Percentiles rank a stretch among this genome's conserved stretches.
Evolutionary conservation across 1,284 basidiomycete species (phyloP).

Genomic region (Malassezia cuniculi): DNA sequence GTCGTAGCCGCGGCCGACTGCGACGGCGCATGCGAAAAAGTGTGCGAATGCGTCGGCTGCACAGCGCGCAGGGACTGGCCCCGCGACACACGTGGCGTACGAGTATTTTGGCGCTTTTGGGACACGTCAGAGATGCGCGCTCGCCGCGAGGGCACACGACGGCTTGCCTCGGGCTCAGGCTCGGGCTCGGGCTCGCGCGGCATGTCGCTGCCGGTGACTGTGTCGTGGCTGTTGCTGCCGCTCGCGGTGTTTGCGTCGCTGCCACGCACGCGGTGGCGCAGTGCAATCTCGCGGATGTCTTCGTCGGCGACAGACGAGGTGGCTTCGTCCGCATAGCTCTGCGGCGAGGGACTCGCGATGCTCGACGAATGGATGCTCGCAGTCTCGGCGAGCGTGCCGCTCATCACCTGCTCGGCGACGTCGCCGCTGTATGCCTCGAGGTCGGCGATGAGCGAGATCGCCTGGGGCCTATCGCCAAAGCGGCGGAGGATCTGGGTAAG

Average conservation of each 20-base stretch:
- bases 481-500: slow-evolving; percentile 60
- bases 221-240: slow-evolving; percentile 11
- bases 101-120: too few relatives aligned
- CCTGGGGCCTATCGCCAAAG: slow-evolving; percentile 68
- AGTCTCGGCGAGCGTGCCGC: slow-evolving; percentile 48
- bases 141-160: too few relatives aligned
- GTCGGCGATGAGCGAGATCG: slow-evolving; percentile 63
- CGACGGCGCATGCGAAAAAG: too few relatives aligned
- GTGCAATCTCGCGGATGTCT: too few relatives aligned
- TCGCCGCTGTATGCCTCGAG: slow-evolving; percentile 66
- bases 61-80: too few relatives aligned
- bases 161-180: too few relatives aligned
- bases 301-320: background rate
- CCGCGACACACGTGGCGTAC: too few relatives aligned
- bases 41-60: too few relatives aligned
- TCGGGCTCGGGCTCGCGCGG: slow-evolving; percentile 1
- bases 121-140: too few relatives aligned
- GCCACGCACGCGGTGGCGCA: too few relatives aligned
- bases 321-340: background rate
- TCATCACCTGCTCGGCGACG: slow-evolving; percentile 58
- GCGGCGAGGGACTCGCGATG: too few relatives aligned
- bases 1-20: too few relatives aligned
- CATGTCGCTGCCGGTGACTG: slow-evolving; percentile 12
- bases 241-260: background rate
- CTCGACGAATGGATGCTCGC: slow-evolving; percentile 12